Conservation (phyloP, 2,329 filamentous ascomycete species). For the Bretziella fagacearum region DNA sequence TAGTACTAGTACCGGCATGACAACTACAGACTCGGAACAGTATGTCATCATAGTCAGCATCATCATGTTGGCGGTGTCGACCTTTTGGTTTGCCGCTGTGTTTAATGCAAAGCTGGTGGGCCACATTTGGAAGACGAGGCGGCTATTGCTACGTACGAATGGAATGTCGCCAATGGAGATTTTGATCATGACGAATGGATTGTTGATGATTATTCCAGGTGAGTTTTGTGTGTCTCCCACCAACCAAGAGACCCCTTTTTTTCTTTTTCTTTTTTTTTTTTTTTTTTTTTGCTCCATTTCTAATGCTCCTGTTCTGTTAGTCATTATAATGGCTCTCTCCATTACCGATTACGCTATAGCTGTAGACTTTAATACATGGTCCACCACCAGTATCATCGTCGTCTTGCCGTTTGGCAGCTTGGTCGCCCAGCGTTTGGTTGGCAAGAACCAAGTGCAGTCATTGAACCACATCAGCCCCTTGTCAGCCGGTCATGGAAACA, state of each 20-base stretch:
- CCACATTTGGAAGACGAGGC: constrained; percentile 32
- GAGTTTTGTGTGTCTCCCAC: constrained; percentile 15
- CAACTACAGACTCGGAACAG: background rate
- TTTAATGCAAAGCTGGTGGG: constrained; percentile 35
- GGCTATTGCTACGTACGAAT: constrained; percentile 27
- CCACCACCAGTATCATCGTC: background rate
- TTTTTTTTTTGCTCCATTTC: too few relatives aligned
- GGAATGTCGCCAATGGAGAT: constrained; percentile 35
- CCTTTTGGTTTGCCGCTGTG: constrained; percentile 36
- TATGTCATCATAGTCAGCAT: background rate
- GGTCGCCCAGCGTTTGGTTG: background rate
- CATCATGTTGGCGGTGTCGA: constrained; percentile 20
- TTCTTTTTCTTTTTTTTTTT: background rate
- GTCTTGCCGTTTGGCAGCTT: background rate
- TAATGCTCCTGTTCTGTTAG: background rate
- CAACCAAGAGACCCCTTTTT: background rate
- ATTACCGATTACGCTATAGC: background rate
- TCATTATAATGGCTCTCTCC: background rate
- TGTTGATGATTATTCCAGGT: constrained; percentile 41
- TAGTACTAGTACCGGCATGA: background rate
- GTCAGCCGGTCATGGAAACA: constrained; percentile 22
- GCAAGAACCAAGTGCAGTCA: background rate
- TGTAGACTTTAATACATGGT: background rate
- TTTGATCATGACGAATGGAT: constrained; percentile 36
- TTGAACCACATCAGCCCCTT: background rate